Percentiles rank a stretch among this genome's conserved stretches.
These are phyloP conservation scores for Monosporascus sp. DNA, from an alignment of 2,329 filamentous ascomycete genomes.

Conservation along the genomic window DNA sequence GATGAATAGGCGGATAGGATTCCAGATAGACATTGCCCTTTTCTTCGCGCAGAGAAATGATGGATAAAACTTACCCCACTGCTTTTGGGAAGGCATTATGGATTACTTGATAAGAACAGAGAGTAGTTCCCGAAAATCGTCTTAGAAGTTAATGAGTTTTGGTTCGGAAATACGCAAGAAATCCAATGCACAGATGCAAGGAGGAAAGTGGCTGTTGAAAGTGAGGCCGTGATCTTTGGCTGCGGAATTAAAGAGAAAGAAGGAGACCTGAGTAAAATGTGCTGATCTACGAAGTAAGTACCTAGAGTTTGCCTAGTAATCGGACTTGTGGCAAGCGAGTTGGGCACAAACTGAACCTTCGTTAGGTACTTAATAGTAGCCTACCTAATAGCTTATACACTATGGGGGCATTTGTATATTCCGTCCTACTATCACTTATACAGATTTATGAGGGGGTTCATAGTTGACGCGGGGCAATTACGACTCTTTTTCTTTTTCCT, in stretches of 20 bases:
- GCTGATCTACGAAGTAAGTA: too few relatives aligned
- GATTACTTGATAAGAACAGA: conserved; percentile 8
- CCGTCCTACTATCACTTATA: too few relatives aligned
- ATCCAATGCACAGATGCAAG: not conserved
- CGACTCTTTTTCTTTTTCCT: not conserved
- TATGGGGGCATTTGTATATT: too few relatives aligned
- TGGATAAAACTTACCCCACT: conserved; percentile 33
- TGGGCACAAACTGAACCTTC: too few relatives aligned
- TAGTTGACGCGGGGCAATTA: not conserved
- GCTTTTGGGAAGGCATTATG: conserved; percentile 31
- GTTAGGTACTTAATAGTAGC: too few relatives aligned
- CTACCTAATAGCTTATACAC: too few relatives aligned
- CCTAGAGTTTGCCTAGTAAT: too few relatives aligned
- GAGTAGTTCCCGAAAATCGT: not conserved
- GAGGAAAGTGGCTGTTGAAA: too few relatives aligned
- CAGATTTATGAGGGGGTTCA: too few relatives aligned
- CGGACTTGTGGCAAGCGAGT: too few relatives aligned
- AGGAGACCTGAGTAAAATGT: too few relatives aligned
- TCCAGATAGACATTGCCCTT: not conserved
- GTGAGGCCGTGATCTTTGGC: not conserved
- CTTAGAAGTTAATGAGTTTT: not conserved
- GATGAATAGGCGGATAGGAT: not conserved
- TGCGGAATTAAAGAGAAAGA: too few relatives aligned
- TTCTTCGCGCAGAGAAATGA: conserved; percentile 10
- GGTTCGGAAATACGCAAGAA: not conserved